Evolutionary conservation across 2,329 filamentous ascomycete genomes (phyloP).

Genomic region (Corinectria fuckeliana): DNA sequence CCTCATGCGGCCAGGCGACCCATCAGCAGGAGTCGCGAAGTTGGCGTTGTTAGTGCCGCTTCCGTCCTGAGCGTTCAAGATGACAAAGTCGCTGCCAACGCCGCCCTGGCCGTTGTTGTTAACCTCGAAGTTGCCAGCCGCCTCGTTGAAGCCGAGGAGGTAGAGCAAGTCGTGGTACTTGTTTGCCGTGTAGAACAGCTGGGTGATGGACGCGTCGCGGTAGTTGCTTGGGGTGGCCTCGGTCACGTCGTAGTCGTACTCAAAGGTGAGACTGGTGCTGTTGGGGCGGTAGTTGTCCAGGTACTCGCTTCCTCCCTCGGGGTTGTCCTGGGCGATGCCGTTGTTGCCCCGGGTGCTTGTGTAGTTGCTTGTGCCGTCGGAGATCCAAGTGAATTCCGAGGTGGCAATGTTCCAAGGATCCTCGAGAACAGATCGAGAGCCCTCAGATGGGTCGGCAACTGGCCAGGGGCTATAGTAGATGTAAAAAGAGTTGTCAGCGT

Average conservation of each 20-base stretch:
- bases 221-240: conserved; percentile 50
- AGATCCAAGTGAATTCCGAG: conserved; percentile 62
- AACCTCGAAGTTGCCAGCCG: conserved; percentile 64
- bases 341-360: conserved; percentile 66
- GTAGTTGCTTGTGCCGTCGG: conserved; percentile 54
- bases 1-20: conserved; percentile 58
- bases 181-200: conserved; percentile 68
- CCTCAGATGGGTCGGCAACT: conserved; percentile 60
- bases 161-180: conserved; percentile 66
- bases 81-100: conserved; percentile 57
- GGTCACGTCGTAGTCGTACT: conserved; percentile 50
- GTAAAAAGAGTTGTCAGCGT: neutral
- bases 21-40: conserved; percentile 62
- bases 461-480: conserved; percentile 51
- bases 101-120: conserved; percentile 64
- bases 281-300: conserved; percentile 54
- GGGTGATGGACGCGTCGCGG: conserved; percentile 60
- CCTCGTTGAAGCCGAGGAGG: conserved; percentile 62
- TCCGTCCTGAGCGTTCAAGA: conserved; percentile 64
- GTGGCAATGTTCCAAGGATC: conserved; percentile 56
- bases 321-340: conserved; percentile 57
- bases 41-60: conserved; percentile 62
- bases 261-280: conserved; percentile 51
- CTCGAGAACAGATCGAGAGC: conserved; percentile 49
- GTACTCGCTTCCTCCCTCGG: conserved; percentile 47